Percentiles rank a stretch among this genome's conserved stretches.
Evolutionary conservation across 192 early-diverging fungal species (phyloP).

Genomic region (Phycomyces nitens): DNA sequence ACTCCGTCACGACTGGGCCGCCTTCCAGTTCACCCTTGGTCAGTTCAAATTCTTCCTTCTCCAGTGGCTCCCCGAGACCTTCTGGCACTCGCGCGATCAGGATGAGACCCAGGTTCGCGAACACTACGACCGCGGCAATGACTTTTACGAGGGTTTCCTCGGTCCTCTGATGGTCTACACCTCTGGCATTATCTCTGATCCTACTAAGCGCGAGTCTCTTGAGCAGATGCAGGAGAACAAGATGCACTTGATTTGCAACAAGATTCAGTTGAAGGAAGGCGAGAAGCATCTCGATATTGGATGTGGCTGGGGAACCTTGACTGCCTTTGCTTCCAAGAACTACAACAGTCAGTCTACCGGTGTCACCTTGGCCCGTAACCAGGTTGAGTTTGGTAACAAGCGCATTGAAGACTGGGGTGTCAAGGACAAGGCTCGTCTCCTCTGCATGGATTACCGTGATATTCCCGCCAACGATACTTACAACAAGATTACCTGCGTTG

Average conservation of each 20-base stretch:
- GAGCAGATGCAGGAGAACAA: constrained; percentile 98
- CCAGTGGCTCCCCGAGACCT: constrained; percentile 96
- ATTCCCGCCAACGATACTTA: constrained; percentile 84
- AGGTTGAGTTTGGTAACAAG: constrained; percentile 83
- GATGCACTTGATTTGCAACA: constrained; percentile 83
- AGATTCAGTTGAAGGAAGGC: constrained; percentile 78
- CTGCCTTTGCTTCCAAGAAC: constrained; percentile 85
- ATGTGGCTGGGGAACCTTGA: constrained; percentile 96
- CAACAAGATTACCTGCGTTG: constrained; percentile 96
- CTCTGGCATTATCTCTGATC: constrained; percentile 84
- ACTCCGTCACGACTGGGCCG: constrained; percentile 91
- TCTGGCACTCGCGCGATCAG: constrained; percentile 96
- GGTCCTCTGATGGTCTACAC: constrained; percentile 97
- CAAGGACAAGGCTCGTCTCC: constrained; percentile 68
- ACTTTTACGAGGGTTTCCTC: constrained; percentile 94
- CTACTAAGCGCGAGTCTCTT: constrained; percentile 72
- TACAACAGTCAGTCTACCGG: constrained; percentile 87
- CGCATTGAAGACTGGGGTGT: constrained; percentile 83
- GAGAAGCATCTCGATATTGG: constrained; percentile 96
- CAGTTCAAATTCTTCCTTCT: constrained; percentile 91
- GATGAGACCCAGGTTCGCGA: constrained; percentile 97
- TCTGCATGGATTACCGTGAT: constrained; percentile 98
- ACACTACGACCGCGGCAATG: constrained; percentile 98
- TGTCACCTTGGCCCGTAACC: constrained; percentile 90
- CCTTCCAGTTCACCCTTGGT: constrained; percentile 79